A percentile compares a stretch with the other conserved stretches of the same genome.
phyloP scores from a whole-genome alignment of 192 early-diverging fungal species.

The Coemansia sp. region DNA sequence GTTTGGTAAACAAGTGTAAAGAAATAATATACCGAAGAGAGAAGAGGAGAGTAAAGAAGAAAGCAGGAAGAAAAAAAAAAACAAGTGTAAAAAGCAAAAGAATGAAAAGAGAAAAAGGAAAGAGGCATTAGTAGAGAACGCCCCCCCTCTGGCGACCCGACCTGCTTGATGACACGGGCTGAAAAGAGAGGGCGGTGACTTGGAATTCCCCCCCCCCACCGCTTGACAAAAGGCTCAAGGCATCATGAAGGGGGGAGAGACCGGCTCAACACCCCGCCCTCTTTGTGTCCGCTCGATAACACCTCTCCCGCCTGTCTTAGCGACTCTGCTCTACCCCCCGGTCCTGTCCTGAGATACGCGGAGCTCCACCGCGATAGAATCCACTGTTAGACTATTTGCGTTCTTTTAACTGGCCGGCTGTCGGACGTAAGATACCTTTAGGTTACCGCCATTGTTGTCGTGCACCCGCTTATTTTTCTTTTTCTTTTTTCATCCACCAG shows the following conservation, averaged over 20 bases:
- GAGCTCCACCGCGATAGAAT: background rate
- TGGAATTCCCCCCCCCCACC: background rate
- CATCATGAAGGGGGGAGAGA: background rate
- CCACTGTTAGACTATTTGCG: background rate
- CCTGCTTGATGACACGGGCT: conserved; percentile 1
- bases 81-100: conserved; percentile 14
- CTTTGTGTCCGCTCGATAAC: background rate
- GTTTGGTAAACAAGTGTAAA: conserved; percentile 3
- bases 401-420: background rate
- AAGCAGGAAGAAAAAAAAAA: conserved; percentile 7
- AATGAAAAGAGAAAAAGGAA: conserved; percentile 26
- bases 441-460: background rate
- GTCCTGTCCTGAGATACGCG: background rate
- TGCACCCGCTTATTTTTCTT: background rate
- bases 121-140: conserved; percentile 13
- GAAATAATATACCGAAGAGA: conserved; percentile 1
- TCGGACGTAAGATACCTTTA: background rate
- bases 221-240: background rate
- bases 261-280: background rate
- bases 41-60: conserved; percentile 30
- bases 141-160: background rate
- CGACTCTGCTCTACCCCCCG: background rate
- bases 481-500: background rate
- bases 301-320: background rate
- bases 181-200: conserved; percentile 1